These are phyloP conservation scores for Citrus sinensis DNA, from an alignment of 345 rosid species.

Conservation along the genomic window DNA sequence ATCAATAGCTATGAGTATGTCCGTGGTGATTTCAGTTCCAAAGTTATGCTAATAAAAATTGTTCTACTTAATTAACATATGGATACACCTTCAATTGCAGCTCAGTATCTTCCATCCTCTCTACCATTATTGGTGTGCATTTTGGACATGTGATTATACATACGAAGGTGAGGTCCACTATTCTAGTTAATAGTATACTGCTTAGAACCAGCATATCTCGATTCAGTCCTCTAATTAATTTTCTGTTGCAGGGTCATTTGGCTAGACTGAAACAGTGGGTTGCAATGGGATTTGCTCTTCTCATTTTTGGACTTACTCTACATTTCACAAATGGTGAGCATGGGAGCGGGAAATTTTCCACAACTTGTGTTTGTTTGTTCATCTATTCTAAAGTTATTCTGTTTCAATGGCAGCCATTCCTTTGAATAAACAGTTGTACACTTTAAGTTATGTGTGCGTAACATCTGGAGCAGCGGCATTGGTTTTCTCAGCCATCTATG, in stretches of 20 bases:
- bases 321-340: slow-evolving; percentile 70
- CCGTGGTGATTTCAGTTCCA: neutral
- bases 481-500: slow-evolving; percentile 63
- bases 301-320: slow-evolving; percentile 54
- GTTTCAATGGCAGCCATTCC: slow-evolving; percentile 59
- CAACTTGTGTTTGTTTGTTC: neutral
- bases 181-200: neutral
- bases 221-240: slow-evolving; percentile 8
- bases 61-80: neutral
- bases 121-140: slow-evolving; percentile 77
- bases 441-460: slow-evolving; percentile 74
- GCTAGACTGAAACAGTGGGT: slow-evolving; percentile 78
- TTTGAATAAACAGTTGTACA: slow-evolving; percentile 75
- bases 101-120: slow-evolving; percentile 73
- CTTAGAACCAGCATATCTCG: neutral
- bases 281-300: slow-evolving; percentile 51
- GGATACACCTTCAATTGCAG: slow-evolving; percentile 39
- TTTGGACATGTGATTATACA: slow-evolving; percentile 78
- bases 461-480: slow-evolving; percentile 84
- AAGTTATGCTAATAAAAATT: neutral
- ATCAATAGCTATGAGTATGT: neutral
- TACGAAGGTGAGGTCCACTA: slow-evolving; percentile 44
- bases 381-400: neutral
- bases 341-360: neutral
- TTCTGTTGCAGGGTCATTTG: slow-evolving; percentile 47